phyloP scores from a whole-genome alignment of 139 green algal species.

The Tetradesmus obliquus region DNA sequence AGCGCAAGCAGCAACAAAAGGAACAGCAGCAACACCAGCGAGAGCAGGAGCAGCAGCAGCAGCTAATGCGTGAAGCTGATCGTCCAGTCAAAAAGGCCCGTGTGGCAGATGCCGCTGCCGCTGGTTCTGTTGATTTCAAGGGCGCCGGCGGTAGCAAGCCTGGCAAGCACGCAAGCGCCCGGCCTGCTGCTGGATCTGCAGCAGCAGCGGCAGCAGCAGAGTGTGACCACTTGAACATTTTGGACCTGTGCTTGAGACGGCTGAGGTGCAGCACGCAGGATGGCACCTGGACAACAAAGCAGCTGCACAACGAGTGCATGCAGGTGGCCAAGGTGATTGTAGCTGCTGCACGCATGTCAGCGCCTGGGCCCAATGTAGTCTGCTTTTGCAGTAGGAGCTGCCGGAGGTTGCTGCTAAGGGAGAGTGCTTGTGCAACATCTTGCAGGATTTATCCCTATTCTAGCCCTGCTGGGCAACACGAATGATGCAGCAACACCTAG shows the following conservation, averaged over 20 bases:
- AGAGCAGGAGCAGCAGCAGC: neutral
- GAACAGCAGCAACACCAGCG: neutral
- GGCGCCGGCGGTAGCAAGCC: neutral
- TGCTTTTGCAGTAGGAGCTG: too few species aligned
- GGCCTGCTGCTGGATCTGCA: neutral
- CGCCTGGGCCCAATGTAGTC: too few species aligned
- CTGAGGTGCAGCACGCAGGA: neutral
- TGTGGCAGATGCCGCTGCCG: neutral
- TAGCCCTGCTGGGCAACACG: too few species aligned
- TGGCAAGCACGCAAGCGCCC: neutral
- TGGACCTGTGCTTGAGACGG: neutral
- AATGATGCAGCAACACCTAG: too few species aligned
- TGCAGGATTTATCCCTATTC: too few species aligned
- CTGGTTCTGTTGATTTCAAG: neutral
- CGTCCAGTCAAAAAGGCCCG: neutral
- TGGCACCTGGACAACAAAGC: neutral
- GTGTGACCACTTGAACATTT: neutral
- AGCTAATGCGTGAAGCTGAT: neutral
- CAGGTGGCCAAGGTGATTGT: neutral
- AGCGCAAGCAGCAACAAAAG: neutral
- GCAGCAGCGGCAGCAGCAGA: neutral
- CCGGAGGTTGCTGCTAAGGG: too few species aligned
- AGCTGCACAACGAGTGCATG: neutral
- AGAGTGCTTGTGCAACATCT: too few species aligned
- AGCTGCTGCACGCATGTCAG: too few species aligned